A percentile compares a stretch with the other conserved stretches of the same genome.
Evolutionary conservation across 208 protist species (phyloP).

Genomic region (Wallacemonas rigidus): DNA sequence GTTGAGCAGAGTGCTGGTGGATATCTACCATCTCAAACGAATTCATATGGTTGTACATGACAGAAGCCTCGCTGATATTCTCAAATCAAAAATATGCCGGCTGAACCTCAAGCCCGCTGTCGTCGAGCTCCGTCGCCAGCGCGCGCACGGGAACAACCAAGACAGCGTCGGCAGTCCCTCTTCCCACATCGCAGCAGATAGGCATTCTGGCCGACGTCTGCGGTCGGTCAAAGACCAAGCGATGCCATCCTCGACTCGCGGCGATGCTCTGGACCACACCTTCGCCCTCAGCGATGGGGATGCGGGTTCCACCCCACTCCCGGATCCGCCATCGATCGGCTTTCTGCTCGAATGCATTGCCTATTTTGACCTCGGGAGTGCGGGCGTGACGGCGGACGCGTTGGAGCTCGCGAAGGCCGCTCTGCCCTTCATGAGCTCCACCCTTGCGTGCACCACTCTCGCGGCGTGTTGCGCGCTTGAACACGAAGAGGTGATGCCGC

Average conservation of each 20-base stretch:
- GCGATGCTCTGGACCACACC: constrained; percentile 9
- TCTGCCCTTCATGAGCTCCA: constrained; percentile 50
- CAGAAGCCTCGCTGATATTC: constrained; percentile 52
- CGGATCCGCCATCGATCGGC: constrained; percentile 50
- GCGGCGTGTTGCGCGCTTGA: constrained; percentile 70
- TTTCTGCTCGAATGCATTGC: constrained; percentile 77
- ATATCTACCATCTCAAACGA: constrained; percentile 76
- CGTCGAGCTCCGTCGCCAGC: constrained; percentile 26
- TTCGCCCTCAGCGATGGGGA: background rate
- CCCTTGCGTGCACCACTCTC: constrained; percentile 60
- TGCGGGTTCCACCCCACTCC: constrained; percentile 15
- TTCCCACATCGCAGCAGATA: background rate
- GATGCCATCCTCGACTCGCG: constrained; percentile 11
- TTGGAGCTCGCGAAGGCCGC: constrained; percentile 54
- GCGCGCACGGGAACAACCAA: constrained; percentile 1
- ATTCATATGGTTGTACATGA: constrained; percentile 70
- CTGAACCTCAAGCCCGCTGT: constrained; percentile 70
- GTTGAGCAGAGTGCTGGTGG: constrained; percentile 62
- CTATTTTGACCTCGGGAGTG: constrained; percentile 72
- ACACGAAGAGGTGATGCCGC: constrained; percentile 57
- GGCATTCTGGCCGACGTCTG: background rate
- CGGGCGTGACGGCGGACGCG: constrained; percentile 52
- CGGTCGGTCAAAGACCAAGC: background rate
- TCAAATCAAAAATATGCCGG: constrained; percentile 70
- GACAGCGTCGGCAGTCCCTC: too few relatives aligned